A percentile compares a stretch with the other conserved stretches of the same genome.
These are phyloP conservation scores for Nitzschia palea DNA, from an alignment of 108 stramenopile species.

Conservation along the genomic window DNA sequence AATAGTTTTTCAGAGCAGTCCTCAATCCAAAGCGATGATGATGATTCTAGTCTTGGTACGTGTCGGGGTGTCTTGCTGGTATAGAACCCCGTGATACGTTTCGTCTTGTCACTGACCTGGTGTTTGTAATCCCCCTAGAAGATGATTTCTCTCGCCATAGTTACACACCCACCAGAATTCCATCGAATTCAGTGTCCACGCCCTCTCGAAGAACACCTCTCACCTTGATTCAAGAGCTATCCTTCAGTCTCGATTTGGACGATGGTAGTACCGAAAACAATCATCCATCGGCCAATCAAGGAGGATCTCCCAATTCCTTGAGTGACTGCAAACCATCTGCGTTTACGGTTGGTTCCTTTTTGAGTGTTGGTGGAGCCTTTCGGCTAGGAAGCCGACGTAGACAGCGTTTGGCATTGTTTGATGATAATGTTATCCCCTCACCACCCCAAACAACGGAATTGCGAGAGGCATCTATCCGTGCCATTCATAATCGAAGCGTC, in stretches of 20 bases:
- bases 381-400: background rate
- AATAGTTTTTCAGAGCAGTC: background rate
- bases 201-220: background rate
- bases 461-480: too few relatives aligned
- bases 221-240: background rate
- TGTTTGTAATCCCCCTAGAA: too few relatives aligned
- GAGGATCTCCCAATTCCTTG: background rate
- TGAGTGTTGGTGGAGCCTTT: background rate
- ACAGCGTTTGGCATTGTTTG: background rate
- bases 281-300: constrained; percentile 2
- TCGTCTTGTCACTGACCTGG: too few relatives aligned
- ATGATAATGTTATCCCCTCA: background rate
- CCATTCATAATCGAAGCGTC: background rate
- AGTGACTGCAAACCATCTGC: constrained; percentile 1
- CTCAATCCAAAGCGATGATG: background rate
- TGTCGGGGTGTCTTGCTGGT: too few relatives aligned
- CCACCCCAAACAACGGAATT: too few relatives aligned
- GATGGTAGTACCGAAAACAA: background rate
- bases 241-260: background rate
- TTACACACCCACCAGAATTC: too few relatives aligned
- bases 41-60: background rate
- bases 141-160: too few relatives aligned
- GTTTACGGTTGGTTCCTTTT: background rate
- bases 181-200: background rate
- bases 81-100: too few relatives aligned